Evolutionary conservation across 116 monocot genomes (phyloP), one percentile per base, ranked within the genome.

Genomic region (Iris pallida): DNA sequence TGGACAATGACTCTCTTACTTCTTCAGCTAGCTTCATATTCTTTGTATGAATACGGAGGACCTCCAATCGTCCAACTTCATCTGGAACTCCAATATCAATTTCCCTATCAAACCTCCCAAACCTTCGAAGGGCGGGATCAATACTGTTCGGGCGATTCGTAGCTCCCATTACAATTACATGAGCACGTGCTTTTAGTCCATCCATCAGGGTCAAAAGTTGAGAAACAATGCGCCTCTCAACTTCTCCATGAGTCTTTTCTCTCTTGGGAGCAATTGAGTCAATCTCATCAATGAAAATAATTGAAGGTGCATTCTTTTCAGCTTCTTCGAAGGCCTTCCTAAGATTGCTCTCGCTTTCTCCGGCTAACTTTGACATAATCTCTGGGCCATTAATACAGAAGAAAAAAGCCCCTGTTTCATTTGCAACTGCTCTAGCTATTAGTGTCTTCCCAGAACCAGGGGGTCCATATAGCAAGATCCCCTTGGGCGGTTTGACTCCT

Each of bases 401-500:
- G 63, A 80, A 85, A 52, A 85, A 85, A 0, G 85, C 81, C 18
- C 81, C 80, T 0, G 81, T 80, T 60, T 81, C 85, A 72, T 78
- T 85, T 45, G 85, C 85, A n/a, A 89, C 82, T 10, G 85, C 85
- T 64, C 80, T 74, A 16, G 80, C 89, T 49, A 89, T 89, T 7
- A 85, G 52, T 14, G 88, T 88, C 52, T 88, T 88, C 12, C 88
- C 84, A 45, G 81, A 78, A 17, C 88, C 88, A 63, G 80, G 82
- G 12, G 81, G 88, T 2, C 88, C 88, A 73, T 81, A 88, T 8
- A 88, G 61, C 47, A 89, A 71, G 45, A 89, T 85, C 8, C 89
- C 89, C 52, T 89, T 89, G 8, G 82, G 85, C 20, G 89, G 89
- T 43, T 82, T 85, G 5, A 89, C 83, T 20, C 89, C 89, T 42